phyloP scores from a whole-genome alignment of 176 grass and related monocot species.

The Typha latifolia region DNA sequence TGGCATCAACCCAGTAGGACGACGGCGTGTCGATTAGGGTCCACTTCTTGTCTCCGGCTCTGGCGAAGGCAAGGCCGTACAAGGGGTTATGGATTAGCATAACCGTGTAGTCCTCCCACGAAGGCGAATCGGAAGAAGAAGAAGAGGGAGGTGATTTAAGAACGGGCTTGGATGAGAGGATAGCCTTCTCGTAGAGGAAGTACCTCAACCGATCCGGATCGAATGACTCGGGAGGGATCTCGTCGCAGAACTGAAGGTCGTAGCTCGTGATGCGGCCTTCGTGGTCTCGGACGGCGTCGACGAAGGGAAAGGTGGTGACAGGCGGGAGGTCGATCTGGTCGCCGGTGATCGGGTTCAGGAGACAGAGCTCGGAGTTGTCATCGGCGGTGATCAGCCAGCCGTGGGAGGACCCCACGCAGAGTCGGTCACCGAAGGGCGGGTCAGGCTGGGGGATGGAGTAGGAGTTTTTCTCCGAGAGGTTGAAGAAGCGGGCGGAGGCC shows the following conservation, averaged over 20 bases:
- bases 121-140: background rate
- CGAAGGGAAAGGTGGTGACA: slow-evolving; percentile 26
- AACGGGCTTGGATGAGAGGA: slow-evolving; percentile 17
- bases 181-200: slow-evolving; percentile 45
- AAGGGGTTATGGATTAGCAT: slow-evolving; percentile 47
- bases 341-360: slow-evolving; percentile 38
- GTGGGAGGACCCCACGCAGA: slow-evolving; percentile 32
- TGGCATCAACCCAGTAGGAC: slow-evolving; percentile 33
- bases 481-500: slow-evolving; percentile 26
- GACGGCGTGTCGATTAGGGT: slow-evolving; percentile 24
- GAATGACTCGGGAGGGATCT: slow-evolving; percentile 19
- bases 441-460: slow-evolving; percentile 30
- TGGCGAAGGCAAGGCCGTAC: slow-evolving; percentile 26
- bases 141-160: no score
- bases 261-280: slow-evolving; percentile 21
- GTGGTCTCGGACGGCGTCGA: slow-evolving; percentile 2
- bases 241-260: background rate
- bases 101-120: slow-evolving; percentile 27
- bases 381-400: slow-evolving; percentile 49
- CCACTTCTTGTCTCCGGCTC: slow-evolving; percentile 28
- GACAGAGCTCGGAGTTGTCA: slow-evolving; percentile 24
- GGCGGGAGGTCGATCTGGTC: slow-evolving; percentile 30
- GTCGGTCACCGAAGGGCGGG: slow-evolving; percentile 11
- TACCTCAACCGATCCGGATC: slow-evolving; percentile 29
- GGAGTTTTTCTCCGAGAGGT: slow-evolving; percentile 24